phyloP scores from a whole-genome alignment of 495 filamentous ascomycete species.

The Penicillium coffeae region DNA sequence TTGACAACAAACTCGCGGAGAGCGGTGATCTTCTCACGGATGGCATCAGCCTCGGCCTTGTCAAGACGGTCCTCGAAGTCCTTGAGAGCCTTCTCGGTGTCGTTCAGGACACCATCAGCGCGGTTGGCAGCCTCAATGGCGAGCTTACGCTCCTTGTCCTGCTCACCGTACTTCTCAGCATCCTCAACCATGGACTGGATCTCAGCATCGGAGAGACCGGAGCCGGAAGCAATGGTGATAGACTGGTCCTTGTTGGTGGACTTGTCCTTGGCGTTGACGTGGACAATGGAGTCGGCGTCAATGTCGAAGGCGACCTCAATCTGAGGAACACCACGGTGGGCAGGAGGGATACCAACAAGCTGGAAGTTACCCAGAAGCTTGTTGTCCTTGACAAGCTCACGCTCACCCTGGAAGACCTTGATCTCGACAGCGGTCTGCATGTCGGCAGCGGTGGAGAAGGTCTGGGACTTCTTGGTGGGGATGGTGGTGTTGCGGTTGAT shows the following conservation, averaged over 20 bases:
- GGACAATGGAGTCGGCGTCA: slow-evolving; percentile 97
- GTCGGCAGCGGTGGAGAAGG: slow-evolving; percentile 97
- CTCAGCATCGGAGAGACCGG: slow-evolving; percentile 91
- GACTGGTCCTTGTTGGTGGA: slow-evolving; percentile 99
- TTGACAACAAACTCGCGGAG: slow-evolving; percentile 86
- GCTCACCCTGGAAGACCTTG: slow-evolving; percentile 99
- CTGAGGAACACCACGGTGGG: slow-evolving; percentile 96
- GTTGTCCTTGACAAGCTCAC: slow-evolving; percentile 98
- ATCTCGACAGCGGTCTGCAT: slow-evolving; percentile 99
- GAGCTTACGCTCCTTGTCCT: slow-evolving; percentile 94
- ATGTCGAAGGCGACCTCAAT: slow-evolving; percentile 99
- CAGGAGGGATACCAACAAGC: slow-evolving; percentile 95
- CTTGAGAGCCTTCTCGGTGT: slow-evolving; percentile 97
- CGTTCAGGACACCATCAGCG: slow-evolving; percentile 91
- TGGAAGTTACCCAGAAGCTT: slow-evolving; percentile 99
- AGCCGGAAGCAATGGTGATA: slow-evolving; percentile 97
- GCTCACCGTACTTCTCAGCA: slow-evolving; percentile 91
- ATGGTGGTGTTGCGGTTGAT: slow-evolving; percentile 99
- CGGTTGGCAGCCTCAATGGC: slow-evolving; percentile 95
- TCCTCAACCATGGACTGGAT: slow-evolving; percentile 97
- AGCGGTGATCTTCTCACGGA: slow-evolving; percentile 87
- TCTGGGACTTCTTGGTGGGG: slow-evolving; percentile 98
- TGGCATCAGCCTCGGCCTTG: slow-evolving; percentile 88
- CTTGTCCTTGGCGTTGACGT: slow-evolving; percentile 99
- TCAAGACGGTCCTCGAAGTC: slow-evolving; percentile 94